Evolutionary conservation across 192 early-diverging fungal genomes (phyloP).

Genomic region (Coemansia sp.): DNA sequence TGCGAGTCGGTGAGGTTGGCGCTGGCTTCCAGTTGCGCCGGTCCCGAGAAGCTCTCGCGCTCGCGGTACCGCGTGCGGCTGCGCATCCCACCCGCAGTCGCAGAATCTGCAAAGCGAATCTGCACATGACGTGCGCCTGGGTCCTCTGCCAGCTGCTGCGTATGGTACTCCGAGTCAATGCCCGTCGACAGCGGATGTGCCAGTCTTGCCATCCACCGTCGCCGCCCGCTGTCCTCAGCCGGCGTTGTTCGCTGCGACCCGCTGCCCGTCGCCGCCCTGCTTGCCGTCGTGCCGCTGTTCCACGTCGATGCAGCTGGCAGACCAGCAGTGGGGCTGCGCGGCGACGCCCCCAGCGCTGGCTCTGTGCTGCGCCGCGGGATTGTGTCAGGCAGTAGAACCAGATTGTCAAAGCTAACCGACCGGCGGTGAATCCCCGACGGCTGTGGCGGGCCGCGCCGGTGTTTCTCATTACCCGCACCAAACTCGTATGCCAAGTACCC

Average conservation of each 20-base stretch:
- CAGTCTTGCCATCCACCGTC: constrained; percentile 39
- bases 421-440: constrained; percentile 50
- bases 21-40: constrained; percentile 42
- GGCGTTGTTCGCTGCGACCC: constrained; percentile 5
- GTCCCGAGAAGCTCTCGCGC: constrained; percentile 52
- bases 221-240: constrained; percentile 16
- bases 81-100: constrained; percentile 4
- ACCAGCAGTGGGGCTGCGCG: constrained; percentile 6
- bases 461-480: not conserved
- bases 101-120: constrained; percentile 12
- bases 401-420: constrained; percentile 50
- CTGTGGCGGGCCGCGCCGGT: constrained; percentile 35
- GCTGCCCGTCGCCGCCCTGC: constrained; percentile 5
- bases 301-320: constrained; percentile 39
- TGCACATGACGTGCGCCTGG: constrained; percentile 1
- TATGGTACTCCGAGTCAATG: constrained; percentile 21
- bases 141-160: not conserved
- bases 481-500: constrained; percentile 21
- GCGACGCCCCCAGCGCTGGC: constrained; percentile 9
- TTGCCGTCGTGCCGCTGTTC: constrained; percentile 36
- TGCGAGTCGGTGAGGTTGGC: constrained; percentile 39
- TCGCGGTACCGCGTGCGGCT: constrained; percentile 11
- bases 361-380: constrained; percentile 42
- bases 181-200: constrained; percentile 33
- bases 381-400: constrained; percentile 27